Evolutionary conservation across 495 filamentous ascomycete species (phyloP).

Genomic region (Schizothecium vesticola): DNA sequence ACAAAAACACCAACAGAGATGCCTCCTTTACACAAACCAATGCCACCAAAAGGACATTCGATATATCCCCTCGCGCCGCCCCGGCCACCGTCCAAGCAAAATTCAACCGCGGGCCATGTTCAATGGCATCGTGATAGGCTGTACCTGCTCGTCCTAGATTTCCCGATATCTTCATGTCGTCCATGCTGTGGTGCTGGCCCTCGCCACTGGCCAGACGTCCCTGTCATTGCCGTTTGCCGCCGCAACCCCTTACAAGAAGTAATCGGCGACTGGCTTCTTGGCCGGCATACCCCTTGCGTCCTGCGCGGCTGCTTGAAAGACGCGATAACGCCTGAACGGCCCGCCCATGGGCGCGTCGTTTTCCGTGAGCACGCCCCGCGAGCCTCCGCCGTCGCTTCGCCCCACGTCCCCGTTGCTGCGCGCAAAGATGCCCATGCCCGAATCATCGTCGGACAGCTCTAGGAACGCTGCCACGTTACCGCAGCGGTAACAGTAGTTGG

Average conservation of each 20-base stretch:
- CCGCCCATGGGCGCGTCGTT: conserved; percentile 49
- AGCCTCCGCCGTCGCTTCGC: conserved; percentile 40
- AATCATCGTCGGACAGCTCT: conserved; percentile 83
- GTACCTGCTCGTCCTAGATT: not conserved
- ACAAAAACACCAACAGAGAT: not conserved
- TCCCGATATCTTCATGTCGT: too few species aligned
- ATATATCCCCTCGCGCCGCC: not conserved
- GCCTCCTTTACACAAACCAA: not conserved
- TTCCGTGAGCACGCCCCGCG: conserved; percentile 34
- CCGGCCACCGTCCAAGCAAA: not conserved
- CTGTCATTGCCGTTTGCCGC: not conserved
- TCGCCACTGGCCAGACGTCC: not conserved
- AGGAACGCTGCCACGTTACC: conserved; percentile 95
- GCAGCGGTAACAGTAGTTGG: conserved; percentile 97
- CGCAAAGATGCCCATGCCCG: conserved; percentile 65
- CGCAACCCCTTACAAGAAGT: conserved; percentile 65
- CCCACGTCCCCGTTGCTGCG: conserved; percentile 76
- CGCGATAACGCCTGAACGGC: conserved; percentile 85
- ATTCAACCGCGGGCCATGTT: not conserved
- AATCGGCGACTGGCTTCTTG: conserved; percentile 97
- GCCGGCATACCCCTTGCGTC: conserved; percentile 97
- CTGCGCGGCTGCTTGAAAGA: conserved; percentile 96
- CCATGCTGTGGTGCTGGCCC: not conserved
- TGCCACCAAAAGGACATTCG: not conserved
- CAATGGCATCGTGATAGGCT: not conserved